Conservation (phyloP, 371 early-diverging fungal species). For the Neoconidiobolus thromboides region DNA sequence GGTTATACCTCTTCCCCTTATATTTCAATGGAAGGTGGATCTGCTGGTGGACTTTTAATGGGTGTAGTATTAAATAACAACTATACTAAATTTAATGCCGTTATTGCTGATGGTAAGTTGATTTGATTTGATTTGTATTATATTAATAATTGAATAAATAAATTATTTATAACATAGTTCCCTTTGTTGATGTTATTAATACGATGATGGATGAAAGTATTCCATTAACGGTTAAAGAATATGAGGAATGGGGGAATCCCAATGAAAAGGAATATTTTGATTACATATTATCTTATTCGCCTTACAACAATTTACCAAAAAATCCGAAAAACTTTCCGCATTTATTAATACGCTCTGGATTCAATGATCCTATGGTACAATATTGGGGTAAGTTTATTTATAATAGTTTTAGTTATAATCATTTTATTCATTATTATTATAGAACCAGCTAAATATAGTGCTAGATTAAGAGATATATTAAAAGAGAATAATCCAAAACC, state of each 20-base stretch:
- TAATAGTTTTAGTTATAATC: too few species aligned
- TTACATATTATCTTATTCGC: constrained; percentile 24
- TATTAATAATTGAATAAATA: too few species aligned
- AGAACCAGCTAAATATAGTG: constrained; percentile 36
- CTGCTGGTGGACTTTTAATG: constrained; percentile 36
- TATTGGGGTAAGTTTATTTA: constrained; percentile 12
- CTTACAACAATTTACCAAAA: constrained; percentile 14
- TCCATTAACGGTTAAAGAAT: constrained; percentile 29
- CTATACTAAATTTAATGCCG: constrained; percentile 31
- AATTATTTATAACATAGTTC: constrained; percentile 7
- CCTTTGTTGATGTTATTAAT: constrained; percentile 28
- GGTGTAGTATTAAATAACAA: constrained; percentile 30
- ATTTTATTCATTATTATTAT: too few species aligned
- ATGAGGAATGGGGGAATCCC: constrained; percentile 31
- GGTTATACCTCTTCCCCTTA: constrained; percentile 26
- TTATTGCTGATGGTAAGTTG: constrained; percentile 18
- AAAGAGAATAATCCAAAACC: too few species aligned
- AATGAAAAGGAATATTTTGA: constrained; percentile 18
- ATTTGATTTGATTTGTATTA: too few species aligned
- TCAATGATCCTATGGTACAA: constrained; percentile 40
- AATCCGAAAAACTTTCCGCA: constrained; percentile 19
- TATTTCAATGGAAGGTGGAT: constrained; percentile 32
- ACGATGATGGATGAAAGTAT: constrained; percentile 29
- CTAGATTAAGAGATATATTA: constrained; percentile 18
- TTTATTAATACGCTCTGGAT: constrained; percentile 31